phyloP scores from a whole-genome alignment of 257 asterid species.

The Gentiana macrophylla region DNA sequence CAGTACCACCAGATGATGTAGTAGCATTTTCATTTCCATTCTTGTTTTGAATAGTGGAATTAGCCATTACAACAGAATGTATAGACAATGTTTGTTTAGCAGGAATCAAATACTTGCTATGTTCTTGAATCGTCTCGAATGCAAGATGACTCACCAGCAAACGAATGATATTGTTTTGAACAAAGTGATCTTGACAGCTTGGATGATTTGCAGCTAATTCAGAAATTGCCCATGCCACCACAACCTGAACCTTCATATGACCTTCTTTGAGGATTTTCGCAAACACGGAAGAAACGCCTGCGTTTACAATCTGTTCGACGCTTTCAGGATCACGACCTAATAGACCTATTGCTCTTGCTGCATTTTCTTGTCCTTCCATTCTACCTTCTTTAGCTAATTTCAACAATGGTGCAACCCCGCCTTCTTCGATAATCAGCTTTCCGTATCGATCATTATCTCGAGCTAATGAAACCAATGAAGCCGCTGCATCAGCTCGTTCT shows the following conservation, averaged over 20 bases:
- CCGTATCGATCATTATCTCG: constrained; percentile 70
- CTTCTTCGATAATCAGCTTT: constrained; percentile 70
- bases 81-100: constrained; percentile 36
- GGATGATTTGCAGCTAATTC: constrained; percentile 65
- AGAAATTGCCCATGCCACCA: constrained; percentile 77
- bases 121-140: constrained; percentile 74
- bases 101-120: constrained; percentile 53
- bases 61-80: constrained; percentile 53
- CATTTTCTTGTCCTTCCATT: constrained; percentile 65
- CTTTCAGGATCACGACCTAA: constrained; percentile 71
- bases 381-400: constrained; percentile 63
- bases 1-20: neutral
- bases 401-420: constrained; percentile 60
- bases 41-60: constrained; percentile 9
- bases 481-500: constrained; percentile 57
- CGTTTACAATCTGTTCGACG: constrained; percentile 61
- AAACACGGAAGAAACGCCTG: constrained; percentile 65
- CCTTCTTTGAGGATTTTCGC: constrained; percentile 79
- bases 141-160: constrained; percentile 71
- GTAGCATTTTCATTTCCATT: neutral
- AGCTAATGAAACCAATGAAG: constrained; percentile 55
- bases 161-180: constrained; percentile 58
- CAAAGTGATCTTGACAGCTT: constrained; percentile 68
- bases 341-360: constrained; percentile 60
- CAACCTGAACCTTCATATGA: constrained; percentile 65